These are phyloP conservation scores for Saturnispora besseyi DNA, from an alignment of 805 yeast genomes.

Conservation along the genomic window DNA sequence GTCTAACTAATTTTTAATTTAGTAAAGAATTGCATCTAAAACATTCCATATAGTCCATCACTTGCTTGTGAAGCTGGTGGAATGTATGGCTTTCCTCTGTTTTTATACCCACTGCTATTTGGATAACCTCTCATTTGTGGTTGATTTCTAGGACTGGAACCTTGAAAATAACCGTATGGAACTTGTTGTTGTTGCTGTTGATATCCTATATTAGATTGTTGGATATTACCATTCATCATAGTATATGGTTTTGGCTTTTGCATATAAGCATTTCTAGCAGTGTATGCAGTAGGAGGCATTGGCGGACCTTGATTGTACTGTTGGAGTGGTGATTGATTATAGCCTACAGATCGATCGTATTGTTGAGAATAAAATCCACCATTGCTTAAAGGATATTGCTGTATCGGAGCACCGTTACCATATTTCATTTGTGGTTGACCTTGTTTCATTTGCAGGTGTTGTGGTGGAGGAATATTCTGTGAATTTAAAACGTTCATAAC, in stretches of 20 bases:
- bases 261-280: slow-evolving; percentile 1
- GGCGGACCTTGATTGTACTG: slow-evolving; percentile 13
- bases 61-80: slow-evolving; percentile 18
- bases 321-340: background rate
- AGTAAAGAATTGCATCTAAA: slow-evolving; percentile 8
- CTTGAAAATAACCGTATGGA: slow-evolving; percentile 1
- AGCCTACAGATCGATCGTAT: background rate
- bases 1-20: slow-evolving; percentile 1
- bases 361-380: background rate
- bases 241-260: slow-evolving; percentile 3
- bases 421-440: background rate
- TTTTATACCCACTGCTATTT: background rate
- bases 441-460: background rate
- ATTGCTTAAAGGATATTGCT: background rate
- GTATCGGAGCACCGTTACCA: background rate
- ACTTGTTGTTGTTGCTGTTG: slow-evolving; percentile 1
- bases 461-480: background rate
- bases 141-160: slow-evolving; percentile 4
- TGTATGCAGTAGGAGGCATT: slow-evolving; percentile 9
- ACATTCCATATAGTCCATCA: slow-evolving; percentile 37
- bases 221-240: background rate
- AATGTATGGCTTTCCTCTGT: slow-evolving; percentile 9
- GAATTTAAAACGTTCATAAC: background rate
- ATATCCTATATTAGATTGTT: background rate
- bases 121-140: slow-evolving; percentile 7